Evolutionary conservation across 345 rosid genomes (phyloP).

Genomic region (Gynandropsis gynandra): DNA sequence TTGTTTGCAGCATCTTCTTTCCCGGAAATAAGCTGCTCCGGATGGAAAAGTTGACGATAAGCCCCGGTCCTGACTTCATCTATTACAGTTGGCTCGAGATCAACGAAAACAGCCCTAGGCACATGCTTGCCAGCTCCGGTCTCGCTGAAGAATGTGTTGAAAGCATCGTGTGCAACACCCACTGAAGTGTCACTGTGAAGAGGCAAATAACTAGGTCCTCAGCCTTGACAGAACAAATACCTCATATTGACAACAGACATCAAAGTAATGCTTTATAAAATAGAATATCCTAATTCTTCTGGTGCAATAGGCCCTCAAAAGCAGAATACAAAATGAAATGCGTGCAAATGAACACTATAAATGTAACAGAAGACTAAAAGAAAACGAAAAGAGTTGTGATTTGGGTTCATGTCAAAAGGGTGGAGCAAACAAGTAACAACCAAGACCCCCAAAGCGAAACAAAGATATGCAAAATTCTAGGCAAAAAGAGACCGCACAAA

Average conservation of each 20-base stretch:
- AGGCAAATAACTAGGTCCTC: not conserved
- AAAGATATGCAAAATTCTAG: no score
- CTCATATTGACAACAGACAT: no score
- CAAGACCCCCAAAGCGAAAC: no score
- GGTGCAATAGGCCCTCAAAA: not conserved
- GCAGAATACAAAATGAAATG: not conserved
- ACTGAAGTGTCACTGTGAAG: constrained; percentile 52
- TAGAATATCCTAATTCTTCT: no score
- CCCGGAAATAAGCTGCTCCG: constrained; percentile 88
- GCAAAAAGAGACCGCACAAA: no score
- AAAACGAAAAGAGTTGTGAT: not conserved
- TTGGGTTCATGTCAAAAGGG: no score
- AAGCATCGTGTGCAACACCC: constrained; percentile 60
- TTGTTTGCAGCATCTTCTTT: constrained; percentile 93
- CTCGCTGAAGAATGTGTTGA: constrained; percentile 89
- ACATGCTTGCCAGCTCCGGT: constrained; percentile 89
- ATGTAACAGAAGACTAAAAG: not conserved
- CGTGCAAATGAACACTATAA: not conserved
- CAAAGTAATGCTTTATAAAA: constrained; percentile 3
- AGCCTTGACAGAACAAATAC: not conserved
- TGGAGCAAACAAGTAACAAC: no score
- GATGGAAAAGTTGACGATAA: constrained; percentile 82
- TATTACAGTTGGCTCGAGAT: constrained; percentile 79
- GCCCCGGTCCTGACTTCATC: constrained; percentile 75
- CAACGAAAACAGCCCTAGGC: constrained; percentile 77